Base-by-base conservation (phyloP, 1,284 basidiomycete genomes). In the Ceratobasidium papillatum region DNA sequence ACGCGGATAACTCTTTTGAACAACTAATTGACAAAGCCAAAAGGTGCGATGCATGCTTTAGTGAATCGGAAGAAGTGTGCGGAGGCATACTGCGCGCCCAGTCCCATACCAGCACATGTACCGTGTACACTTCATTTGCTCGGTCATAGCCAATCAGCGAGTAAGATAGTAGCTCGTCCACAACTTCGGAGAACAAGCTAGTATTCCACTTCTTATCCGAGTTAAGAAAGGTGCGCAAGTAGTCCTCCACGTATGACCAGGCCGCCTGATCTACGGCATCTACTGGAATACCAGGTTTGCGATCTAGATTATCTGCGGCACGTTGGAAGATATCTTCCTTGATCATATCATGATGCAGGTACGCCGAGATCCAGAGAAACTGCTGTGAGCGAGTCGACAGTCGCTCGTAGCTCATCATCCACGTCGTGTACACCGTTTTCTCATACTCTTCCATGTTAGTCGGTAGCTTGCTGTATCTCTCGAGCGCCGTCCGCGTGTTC, bases 401-500 rank as follows among this genome's bases (percentile, higher is more conserved):
- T 45, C 3, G 8, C 12, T 58, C 38, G 41, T 43, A 69, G 25
- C 51, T 68, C 14, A 68, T n/a, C 19, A 58, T 25, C 36, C 52
- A 56, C 5, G 74, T 45, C 17, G 74, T 58, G n/a, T 75, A 59
- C 27, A 75, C 74, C 3, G 63, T 61, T 3, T 61, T 14, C 41
- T 54, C 17, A 54, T 75, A 75, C 14, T 45, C 22, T 17, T 75
- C 74, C 2, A 41, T 59, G 14, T 64, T 49, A n/a, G 25, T 11
- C 17, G 45, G 27, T 36, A 38, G 5, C 25, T 25, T 30, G 17
- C 14, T 52, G 64, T 52, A 66, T 27, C 12, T 27, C 25, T 62
- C 63, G 7, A 75, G 63, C 1, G 56, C 17, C 8, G 8, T 30
- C 17, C 22, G 32, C 7, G 9, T 47, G 7, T 45, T 34, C 11